Evolutionary conservation across 305 asterid species (phyloP).

Genomic region (Ilex paraguariensis): DNA sequence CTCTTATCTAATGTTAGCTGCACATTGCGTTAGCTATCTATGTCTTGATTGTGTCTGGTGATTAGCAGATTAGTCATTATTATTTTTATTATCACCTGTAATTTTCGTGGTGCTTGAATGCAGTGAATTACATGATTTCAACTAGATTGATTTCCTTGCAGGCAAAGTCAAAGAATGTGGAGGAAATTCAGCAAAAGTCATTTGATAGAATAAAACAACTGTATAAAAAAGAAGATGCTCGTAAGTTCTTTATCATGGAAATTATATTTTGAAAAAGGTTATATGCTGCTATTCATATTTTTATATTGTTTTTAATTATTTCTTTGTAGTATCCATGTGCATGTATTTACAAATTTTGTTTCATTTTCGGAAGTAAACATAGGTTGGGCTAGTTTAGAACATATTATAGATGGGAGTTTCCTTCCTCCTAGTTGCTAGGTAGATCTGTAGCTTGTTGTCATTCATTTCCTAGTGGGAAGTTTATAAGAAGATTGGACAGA

Average conservation of each 20-base stretch:
- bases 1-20: slow-evolving; percentile 8
- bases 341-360: no score
- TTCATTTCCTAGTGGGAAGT: no score
- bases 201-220: slow-evolving; percentile 44
- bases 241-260: slow-evolving; percentile 33
- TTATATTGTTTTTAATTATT: no score
- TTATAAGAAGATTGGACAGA: no score
- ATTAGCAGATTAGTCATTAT: neutral
- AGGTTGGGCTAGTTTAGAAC: no score
- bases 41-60: neutral
- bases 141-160: slow-evolving; percentile 23
- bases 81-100: no score
- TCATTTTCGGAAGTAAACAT: no score
- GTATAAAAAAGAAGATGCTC: slow-evolving; percentile 54
- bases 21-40: neutral
- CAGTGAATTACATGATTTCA: neutral
- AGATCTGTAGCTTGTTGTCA: no score
- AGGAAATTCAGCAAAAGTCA: slow-evolving; percentile 42
- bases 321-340: no score
- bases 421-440: no score
- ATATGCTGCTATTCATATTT: no score
- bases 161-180: slow-evolving; percentile 59
- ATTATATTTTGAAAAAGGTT: neutral
- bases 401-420: no score
- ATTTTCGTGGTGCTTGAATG: neutral